Evolutionary conservation across 75 land plant species (phyloP).

Genomic region (Larix kaempferi): DNA sequence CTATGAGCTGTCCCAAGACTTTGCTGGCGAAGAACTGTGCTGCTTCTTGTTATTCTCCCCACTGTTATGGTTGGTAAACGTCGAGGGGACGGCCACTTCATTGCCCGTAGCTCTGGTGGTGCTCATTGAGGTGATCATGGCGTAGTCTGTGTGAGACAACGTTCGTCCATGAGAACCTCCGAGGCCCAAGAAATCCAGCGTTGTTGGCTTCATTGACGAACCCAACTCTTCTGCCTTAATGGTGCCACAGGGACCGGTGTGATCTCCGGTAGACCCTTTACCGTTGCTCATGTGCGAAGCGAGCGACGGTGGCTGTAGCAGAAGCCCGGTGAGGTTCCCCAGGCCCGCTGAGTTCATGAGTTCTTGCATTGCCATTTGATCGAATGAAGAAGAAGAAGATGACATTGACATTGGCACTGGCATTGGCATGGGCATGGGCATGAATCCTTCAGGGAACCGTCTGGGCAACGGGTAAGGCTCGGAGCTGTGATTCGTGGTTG

Average conservation of each 20-base stretch:
- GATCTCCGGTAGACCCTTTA: slow-evolving; percentile 13
- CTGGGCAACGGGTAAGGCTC: not conserved
- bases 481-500: slow-evolving; percentile 12
- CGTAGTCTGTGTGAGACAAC: slow-evolving; percentile 10
- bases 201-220: slow-evolving; percentile 38
- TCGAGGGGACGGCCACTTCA: slow-evolving; percentile 19
- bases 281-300: slow-evolving; percentile 17
- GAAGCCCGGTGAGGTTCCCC: slow-evolving; percentile 19
- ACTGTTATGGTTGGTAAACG: slow-evolving; percentile 30
- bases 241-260: slow-evolving; percentile 42
- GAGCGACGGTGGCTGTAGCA: slow-evolving; percentile 16
- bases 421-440: no score
- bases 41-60: slow-evolving; percentile 27
- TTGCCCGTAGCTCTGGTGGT: not conserved
- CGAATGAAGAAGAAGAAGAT: not conserved
- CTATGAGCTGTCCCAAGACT: slow-evolving; percentile 31
- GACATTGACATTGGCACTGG: no score
- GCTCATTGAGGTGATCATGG: slow-evolving; percentile 13
- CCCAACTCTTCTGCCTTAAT: slow-evolving; percentile 14
- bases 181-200: slow-evolving; percentile 60
- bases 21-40: slow-evolving; percentile 18
- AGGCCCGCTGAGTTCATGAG: slow-evolving; percentile 12
- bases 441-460: no score
- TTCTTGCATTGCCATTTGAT: slow-evolving; percentile 6
- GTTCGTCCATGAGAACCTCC: slow-evolving; percentile 44